Evolutionary conservation across 139 green algal genomes (phyloP).

Genomic region (Picochlorum costavermella): DNA sequence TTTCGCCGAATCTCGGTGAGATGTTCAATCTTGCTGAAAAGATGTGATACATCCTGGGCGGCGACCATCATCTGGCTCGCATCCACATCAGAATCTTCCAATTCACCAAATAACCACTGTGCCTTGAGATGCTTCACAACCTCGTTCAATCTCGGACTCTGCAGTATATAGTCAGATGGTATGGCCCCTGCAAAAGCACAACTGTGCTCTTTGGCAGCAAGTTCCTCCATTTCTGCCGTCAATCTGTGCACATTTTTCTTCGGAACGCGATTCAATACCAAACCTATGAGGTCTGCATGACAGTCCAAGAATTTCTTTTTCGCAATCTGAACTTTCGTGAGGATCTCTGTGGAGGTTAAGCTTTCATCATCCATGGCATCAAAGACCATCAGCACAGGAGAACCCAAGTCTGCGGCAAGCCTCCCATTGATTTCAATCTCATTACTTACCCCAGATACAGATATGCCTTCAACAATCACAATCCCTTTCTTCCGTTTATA

Average conservation of each 20-base stretch:
- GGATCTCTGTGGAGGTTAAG: constrained; percentile 18
- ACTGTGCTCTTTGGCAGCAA: constrained; percentile 9
- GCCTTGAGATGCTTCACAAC: constrained; percentile 41
- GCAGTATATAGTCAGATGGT: constrained; percentile 43
- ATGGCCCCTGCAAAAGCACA: constrained; percentile 44
- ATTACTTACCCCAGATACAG: constrained; percentile 26
- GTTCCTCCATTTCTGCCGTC: constrained; percentile 12
- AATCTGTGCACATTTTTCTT: constrained; percentile 18
- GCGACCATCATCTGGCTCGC: constrained; percentile 37
- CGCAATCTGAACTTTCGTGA: constrained; percentile 20
- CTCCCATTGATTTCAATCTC: constrained; percentile 32
- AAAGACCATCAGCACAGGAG: constrained; percentile 52
- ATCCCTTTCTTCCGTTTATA: constrained; percentile 47
- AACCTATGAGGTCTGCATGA: constrained; percentile 41
- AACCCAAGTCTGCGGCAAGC: constrained; percentile 39
- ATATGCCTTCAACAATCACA: constrained; percentile 48
- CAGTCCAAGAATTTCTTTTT: constrained; percentile 33
- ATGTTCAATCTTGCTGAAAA: constrained; percentile 39
- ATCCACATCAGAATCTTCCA: constrained; percentile 35
- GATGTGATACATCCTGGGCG: constrained; percentile 36
- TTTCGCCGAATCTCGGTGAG: constrained; percentile 2
- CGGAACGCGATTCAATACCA: constrained; percentile 56
- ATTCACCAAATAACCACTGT: constrained; percentile 42
- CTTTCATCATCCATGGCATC: constrained; percentile 21
- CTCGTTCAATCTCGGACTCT: constrained; percentile 50